Conservation (phyloP, 306 rosid species). For the Acacia melanoxylon region DNA sequence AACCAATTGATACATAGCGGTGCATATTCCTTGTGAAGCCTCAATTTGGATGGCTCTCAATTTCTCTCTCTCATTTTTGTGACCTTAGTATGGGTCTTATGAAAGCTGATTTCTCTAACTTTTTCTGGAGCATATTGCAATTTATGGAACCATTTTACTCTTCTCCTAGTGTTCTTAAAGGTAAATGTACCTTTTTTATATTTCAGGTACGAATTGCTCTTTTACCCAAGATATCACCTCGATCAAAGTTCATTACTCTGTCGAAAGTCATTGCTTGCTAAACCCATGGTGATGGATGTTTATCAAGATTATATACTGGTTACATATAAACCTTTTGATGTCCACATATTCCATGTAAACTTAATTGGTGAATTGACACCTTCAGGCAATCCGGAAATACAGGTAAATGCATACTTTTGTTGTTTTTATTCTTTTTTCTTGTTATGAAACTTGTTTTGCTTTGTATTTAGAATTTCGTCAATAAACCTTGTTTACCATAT, state of each 20-base stretch:
- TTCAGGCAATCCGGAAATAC: slow-evolving; percentile 73
- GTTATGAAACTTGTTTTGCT: neutral
- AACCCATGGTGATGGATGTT: slow-evolving; percentile 97
- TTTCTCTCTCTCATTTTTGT: neutral
- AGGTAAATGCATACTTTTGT: slow-evolving; percentile 59
- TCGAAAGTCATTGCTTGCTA: slow-evolving; percentile 81
- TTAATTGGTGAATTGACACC: slow-evolving; percentile 86
- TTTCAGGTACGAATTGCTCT: slow-evolving; percentile 90
- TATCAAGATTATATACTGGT: slow-evolving; percentile 86
- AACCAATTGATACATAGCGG: slow-evolving; percentile 11
- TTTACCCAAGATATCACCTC: slow-evolving; percentile 97
- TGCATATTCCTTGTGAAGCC: slow-evolving; percentile 18
- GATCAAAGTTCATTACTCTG: slow-evolving; percentile 94
- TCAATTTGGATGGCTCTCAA: slow-evolving; percentile 3
- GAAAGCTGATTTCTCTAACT: slow-evolving; percentile 15
- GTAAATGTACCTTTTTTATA: slow-evolving; percentile 24
- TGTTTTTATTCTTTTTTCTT: slow-evolving; percentile 19
- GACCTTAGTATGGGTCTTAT: neutral
- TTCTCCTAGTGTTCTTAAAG: slow-evolving; percentile 20
- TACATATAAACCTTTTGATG: slow-evolving; percentile 93
- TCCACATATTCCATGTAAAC: slow-evolving; percentile 80
- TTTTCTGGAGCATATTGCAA: slow-evolving; percentile 12
- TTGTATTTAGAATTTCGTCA: slow-evolving; percentile 23
- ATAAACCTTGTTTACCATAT: slow-evolving; percentile 49
- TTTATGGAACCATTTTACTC: slow-evolving; percentile 24